Conservation (phyloP, 2,329 filamentous ascomycete species). For the Venturia pyrina region DNA sequence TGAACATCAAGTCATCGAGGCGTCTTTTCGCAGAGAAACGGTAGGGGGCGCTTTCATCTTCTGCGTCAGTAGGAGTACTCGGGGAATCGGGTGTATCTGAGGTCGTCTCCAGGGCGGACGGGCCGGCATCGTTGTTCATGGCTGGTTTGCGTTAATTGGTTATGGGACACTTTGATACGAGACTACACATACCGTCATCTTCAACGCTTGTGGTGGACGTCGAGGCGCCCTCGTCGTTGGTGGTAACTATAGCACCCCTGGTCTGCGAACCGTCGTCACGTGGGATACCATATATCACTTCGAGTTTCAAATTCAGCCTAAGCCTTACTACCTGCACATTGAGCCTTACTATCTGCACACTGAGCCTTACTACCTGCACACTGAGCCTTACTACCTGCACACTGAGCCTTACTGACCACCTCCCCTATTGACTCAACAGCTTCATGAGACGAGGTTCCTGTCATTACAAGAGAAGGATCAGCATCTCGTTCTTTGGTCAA, state of each 20-base stretch:
- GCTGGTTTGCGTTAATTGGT: not conserved
- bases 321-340: too few relatives aligned
- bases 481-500: too few relatives aligned
- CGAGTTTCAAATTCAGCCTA: too few relatives aligned
- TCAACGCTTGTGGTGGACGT: not conserved
- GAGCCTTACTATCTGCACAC: too few relatives aligned
- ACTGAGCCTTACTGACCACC: too few relatives aligned
- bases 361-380: too few relatives aligned
- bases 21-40: not conserved
- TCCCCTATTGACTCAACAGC: too few relatives aligned
- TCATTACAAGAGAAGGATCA: too few relatives aligned
- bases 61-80: not conserved
- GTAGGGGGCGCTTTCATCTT: not conserved
- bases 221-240: not conserved
- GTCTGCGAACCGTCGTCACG: too few relatives aligned
- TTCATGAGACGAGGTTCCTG: too few relatives aligned
- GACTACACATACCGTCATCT: not conserved
- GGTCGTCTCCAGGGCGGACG: not conserved
- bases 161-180: not conserved
- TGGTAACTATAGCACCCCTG: not conserved
- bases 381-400: too few relatives aligned
- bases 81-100: not conserved
- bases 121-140: constrained; percentile 7
- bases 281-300: too few relatives aligned
- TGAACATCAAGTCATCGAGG: constrained; percentile 46